A percentile compares a stretch with the other conserved stretches of the same genome.
phyloP scores from a whole-genome alignment of 768 basidiomycete genomes.

The Russula abietina region DNA sequence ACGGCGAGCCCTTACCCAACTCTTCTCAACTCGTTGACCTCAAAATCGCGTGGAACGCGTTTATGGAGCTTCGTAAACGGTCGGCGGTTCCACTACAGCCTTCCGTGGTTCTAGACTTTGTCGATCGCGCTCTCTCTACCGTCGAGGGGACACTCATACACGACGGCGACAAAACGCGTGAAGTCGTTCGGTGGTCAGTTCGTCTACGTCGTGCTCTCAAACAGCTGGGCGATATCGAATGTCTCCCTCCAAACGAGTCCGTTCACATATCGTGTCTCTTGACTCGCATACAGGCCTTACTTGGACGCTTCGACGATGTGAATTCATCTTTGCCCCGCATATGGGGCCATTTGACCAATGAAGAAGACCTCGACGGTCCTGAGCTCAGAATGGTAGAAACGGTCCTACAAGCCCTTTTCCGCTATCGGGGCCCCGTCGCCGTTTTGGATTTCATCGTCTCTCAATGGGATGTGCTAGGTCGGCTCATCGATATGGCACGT shows the following conservation, averaged over 20 bases:
- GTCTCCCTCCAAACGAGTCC: background rate
- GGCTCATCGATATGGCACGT: constrained; percentile 5
- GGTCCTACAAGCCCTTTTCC: constrained; percentile 13
- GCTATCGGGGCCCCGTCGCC: constrained; percentile 15
- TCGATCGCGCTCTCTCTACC: constrained; percentile 19
- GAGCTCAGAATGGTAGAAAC: constrained; percentile 16
- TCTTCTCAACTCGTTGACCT: constrained; percentile 11
- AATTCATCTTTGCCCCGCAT: background rate
- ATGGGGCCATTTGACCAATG: background rate
- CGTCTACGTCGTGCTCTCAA: constrained; percentile 16
- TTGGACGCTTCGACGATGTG: constrained; percentile 17
- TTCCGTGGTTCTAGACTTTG: constrained; percentile 16
- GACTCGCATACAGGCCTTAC: constrained; percentile 18
- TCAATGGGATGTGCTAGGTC: constrained; percentile 14
- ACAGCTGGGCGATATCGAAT: constrained; percentile 2
- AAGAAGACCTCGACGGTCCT: background rate
- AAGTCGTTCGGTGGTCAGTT: constrained; percentile 17
- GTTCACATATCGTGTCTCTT: constrained; percentile 16
- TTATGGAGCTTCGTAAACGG: constrained; percentile 7
- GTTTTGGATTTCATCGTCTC: constrained; percentile 19
- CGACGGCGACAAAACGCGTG: constrained; percentile 8
- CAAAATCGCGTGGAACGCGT: constrained; percentile 20
- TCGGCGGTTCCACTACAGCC: constrained; percentile 1
- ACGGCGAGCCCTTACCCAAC: constrained; percentile 20
- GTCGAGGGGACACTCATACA: constrained; percentile 14